A percentile compares a stretch with the other conserved stretches of the same genome.
These are phyloP conservation scores for Carex sylvatica DNA, from an alignment of 202 grass and related monocot genomes.

Conservation along the genomic window DNA sequence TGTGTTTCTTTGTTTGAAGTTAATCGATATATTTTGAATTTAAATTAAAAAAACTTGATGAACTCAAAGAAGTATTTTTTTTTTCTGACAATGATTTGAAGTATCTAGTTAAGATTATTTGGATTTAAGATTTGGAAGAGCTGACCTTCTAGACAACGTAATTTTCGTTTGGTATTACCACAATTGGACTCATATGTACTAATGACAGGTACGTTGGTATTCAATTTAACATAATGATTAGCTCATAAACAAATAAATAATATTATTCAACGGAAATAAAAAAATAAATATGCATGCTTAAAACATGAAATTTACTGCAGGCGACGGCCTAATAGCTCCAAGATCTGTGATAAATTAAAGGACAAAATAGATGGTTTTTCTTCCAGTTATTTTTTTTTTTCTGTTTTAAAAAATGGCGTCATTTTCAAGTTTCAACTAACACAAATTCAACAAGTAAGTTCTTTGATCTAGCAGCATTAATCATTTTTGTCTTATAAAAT, in stretches of 20 bases:
- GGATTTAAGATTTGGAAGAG: neutral
- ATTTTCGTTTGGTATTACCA: neutral
- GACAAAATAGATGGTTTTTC: neutral
- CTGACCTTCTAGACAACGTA: neutral
- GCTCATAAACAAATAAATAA: neutral
- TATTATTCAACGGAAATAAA: neutral
- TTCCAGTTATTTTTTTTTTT: neutral
- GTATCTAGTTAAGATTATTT: neutral
- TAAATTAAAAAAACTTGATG: no score
- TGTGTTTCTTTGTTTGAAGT: no score
- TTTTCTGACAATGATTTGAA: neutral
- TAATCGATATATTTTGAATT: no score
- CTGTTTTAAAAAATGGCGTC: no score
- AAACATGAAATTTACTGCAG: neutral
- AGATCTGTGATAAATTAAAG: neutral
- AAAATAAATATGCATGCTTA: neutral
- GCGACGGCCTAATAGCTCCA: neutral
- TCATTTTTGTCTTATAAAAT: neutral
- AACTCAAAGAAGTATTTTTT: no score
- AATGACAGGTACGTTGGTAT: neutral
- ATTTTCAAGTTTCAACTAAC: no score
- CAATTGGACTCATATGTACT: neutral
- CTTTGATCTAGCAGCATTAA: neutral
- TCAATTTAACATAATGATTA: neutral
- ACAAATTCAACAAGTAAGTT: neutral